phyloP scores from a whole-genome alignment of 345 rosid genomes.

The Alliaria petiolata region DNA sequence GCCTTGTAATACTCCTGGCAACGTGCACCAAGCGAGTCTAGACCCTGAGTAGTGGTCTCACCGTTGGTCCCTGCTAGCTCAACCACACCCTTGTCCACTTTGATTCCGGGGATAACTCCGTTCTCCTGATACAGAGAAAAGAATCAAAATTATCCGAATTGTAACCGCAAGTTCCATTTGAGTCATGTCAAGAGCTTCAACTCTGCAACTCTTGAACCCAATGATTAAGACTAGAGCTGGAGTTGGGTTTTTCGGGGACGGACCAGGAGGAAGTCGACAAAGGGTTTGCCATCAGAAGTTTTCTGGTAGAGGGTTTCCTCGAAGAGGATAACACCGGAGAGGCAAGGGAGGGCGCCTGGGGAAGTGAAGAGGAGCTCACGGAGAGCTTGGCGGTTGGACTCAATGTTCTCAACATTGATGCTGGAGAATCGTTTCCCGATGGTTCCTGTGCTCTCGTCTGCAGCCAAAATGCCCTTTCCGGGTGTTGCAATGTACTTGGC shows the following conservation, averaged over 20 bases:
- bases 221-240: neutral
- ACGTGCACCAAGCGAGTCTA: constrained; percentile 74
- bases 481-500: constrained; percentile 94
- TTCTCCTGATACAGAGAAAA: constrained; percentile 39
- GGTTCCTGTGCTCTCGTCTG: constrained; percentile 98
- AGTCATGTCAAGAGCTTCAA: too few relatives aligned
- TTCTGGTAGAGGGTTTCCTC: constrained; percentile 97
- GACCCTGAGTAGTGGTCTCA: constrained; percentile 94
- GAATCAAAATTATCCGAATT: neutral
- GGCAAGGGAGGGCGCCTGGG: constrained; percentile 59
- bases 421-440: constrained; percentile 89
- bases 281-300: constrained; percentile 68
- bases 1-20: constrained; percentile 92
- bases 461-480: constrained; percentile 91
- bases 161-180: neutral
- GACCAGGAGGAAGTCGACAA: constrained; percentile 65
- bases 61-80: constrained; percentile 80
- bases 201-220: neutral
- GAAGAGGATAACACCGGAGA: constrained; percentile 92
- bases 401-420: constrained; percentile 88
- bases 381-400: constrained; percentile 90
- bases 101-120: constrained; percentile 80
- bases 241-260: neutral
- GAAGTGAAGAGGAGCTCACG: constrained; percentile 92
- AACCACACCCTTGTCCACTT: constrained; percentile 93